Conservation (phyloP, 106 monocot genomes). For the Agapanthus africanus region DNA sequence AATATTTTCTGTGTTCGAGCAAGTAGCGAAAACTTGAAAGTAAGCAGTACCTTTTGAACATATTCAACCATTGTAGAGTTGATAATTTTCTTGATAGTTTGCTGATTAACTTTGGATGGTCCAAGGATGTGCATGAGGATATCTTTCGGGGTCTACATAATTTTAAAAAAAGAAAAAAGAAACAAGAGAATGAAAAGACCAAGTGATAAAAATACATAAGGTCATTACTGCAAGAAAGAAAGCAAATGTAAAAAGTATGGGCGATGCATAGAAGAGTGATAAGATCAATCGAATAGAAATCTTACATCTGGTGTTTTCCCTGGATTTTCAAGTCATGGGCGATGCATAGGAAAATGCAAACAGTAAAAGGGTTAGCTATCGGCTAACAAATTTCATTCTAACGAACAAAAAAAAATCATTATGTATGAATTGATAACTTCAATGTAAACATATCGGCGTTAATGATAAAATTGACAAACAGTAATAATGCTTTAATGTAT, state of each 20-base stretch:
- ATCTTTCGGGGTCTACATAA: slow-evolving; percentile 40
- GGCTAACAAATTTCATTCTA: neutral
- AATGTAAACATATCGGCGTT: too few species aligned
- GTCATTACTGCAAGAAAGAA: too few species aligned
- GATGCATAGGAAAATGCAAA: neutral
- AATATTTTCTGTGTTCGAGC: neutral
- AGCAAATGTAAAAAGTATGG: too few species aligned
- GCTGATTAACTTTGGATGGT: slow-evolving; percentile 35
- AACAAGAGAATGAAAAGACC: too few species aligned
- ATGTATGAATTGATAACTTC: too few species aligned
- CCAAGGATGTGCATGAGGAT: slow-evolving; percentile 40
- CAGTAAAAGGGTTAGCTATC: slow-evolving; percentile 10
- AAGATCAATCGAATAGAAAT: neutral
- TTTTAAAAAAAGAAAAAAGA: neutral
- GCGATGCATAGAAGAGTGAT: too few species aligned
- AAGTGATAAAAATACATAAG: too few species aligned
- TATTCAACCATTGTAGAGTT: slow-evolving; percentile 30
- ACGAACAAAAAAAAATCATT: neutral
- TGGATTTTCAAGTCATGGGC: slow-evolving; percentile 12
- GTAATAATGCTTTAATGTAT: too few species aligned
- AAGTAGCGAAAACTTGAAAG: neutral
- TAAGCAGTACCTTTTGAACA: slow-evolving; percentile 28
- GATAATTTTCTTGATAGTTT: slow-evolving; percentile 32
- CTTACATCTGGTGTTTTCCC: slow-evolving; percentile 49
- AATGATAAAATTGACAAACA: too few species aligned